phyloP scores from a whole-genome alignment of 2,329 filamentous ascomycete species.

The Epichloe gansuensis region DNA sequence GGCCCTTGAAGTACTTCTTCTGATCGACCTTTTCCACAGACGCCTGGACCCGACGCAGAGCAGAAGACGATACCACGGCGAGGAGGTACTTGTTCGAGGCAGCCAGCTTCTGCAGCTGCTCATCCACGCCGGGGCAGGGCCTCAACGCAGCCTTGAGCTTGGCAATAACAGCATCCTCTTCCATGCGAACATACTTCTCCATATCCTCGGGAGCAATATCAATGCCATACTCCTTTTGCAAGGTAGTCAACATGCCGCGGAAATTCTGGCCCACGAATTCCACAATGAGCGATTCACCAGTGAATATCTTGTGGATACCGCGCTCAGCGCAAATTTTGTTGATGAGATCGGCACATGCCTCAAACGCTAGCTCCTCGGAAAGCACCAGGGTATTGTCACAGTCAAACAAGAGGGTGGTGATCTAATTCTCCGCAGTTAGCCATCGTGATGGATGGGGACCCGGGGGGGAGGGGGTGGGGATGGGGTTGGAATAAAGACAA shows the following conservation, averaged over 20 bases:
- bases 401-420: constrained; percentile 63
- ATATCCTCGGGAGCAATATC: constrained; percentile 53
- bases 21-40: constrained; percentile 69
- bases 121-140: constrained; percentile 56
- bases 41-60: constrained; percentile 63
- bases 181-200: constrained; percentile 58
- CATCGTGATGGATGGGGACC: background rate
- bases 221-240: constrained; percentile 67
- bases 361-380: constrained; percentile 81
- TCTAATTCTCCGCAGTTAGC: constrained; percentile 20
- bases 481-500: no score
- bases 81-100: constrained; percentile 54
- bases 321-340: constrained; percentile 68
- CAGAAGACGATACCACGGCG: constrained; percentile 70
- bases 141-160: constrained; percentile 57
- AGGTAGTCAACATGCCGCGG: constrained; percentile 72
- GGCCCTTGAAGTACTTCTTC: constrained; percentile 55
- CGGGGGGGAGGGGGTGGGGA: background rate
- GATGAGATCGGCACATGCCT: constrained; percentile 78
- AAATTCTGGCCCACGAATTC: constrained; percentile 94
- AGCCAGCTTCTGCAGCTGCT: constrained; percentile 51
- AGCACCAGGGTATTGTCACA: constrained; percentile 88
- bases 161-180: constrained; percentile 73
- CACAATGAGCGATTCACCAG: constrained; percentile 61
- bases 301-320: constrained; percentile 55